phyloP scores from a whole-genome alignment of 2,329 filamentous ascomycete genomes.

The Colletotrichum sp. region DNA sequence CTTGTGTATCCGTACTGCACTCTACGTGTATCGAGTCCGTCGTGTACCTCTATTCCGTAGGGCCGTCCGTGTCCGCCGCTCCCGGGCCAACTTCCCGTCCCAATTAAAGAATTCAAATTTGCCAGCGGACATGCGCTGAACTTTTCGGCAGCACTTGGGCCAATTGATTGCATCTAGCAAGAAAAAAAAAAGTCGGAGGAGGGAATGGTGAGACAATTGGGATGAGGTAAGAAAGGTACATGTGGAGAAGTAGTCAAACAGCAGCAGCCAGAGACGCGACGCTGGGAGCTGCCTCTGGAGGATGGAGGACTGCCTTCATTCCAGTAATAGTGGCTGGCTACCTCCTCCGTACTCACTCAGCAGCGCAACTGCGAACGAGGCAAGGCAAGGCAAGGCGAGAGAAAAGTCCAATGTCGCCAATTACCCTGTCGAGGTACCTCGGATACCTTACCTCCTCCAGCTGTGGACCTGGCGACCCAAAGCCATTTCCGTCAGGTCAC shows the following conservation, averaged over 20 bases:
- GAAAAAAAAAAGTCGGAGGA: not conserved
- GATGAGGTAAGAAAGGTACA: not conserved
- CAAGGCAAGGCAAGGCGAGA: not conserved
- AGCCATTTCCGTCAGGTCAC: not conserved
- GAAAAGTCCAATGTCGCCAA: not conserved
- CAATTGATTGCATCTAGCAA: not conserved
- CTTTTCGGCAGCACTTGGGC: slow-evolving; percentile 5
- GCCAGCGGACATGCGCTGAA: not conserved
- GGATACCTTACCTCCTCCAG: not conserved
- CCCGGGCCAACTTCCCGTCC: slow-evolving; percentile 12
- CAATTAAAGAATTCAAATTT: not conserved
- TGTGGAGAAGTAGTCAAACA: not conserved
- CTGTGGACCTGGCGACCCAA: not conserved
- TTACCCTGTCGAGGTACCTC: not conserved
- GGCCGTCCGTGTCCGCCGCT: not conserved
- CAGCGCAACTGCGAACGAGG: not conserved
- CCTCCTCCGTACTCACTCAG: not conserved
- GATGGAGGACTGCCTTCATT: not conserved
- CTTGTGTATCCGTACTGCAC: not conserved
- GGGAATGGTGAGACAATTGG: not conserved
- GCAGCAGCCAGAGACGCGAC: not conserved
- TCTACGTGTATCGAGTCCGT: not conserved
- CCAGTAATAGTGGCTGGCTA: not conserved
- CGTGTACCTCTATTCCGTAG: not conserved
- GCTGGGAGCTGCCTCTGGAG: not conserved